These are phyloP conservation scores for Kwoniella botswanensis DNA, from an alignment of 768 basidiomycete species.

Conservation along the genomic window DNA sequence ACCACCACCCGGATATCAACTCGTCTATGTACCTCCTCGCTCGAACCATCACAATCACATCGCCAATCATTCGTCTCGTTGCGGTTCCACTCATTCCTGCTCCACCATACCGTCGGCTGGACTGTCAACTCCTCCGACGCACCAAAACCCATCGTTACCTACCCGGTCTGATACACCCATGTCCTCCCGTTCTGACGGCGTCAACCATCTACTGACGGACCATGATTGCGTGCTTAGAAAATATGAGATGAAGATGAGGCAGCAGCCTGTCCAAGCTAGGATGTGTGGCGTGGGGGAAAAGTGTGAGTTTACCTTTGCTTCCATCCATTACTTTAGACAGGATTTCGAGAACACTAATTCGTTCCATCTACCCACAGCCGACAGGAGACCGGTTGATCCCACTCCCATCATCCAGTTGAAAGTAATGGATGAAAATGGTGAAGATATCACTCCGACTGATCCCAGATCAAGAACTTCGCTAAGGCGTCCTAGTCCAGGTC, in stretches of 20 bases:
- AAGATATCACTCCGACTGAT: conserved; percentile 30
- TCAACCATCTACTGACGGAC: conserved; percentile 15
- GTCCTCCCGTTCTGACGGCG: conserved; percentile 3
- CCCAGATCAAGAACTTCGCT: conserved; percentile 20
- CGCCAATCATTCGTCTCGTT: conserved; percentile 9
- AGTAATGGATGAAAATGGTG: conserved; percentile 68
- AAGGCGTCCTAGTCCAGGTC: conserved; percentile 29
- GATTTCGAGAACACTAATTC: neutral
- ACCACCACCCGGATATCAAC: conserved; percentile 39
- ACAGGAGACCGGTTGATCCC: conserved; percentile 94
- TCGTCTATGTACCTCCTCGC: conserved; percentile 37
- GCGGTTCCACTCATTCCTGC: neutral
- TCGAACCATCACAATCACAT: neutral
- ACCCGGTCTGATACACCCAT: conserved; percentile 11
- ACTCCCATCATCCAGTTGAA: conserved; percentile 95
- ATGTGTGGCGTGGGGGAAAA: conserved; percentile 65
- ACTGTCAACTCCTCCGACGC: conserved; percentile 5
- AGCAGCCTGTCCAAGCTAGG: conserved; percentile 80
- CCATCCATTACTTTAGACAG: too few relatives aligned
- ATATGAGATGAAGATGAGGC: conserved; percentile 82
- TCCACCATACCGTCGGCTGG: conserved; percentile 4
- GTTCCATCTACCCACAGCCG: conserved; percentile 63
- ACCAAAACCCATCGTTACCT: conserved; percentile 5
- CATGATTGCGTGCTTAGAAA: conserved; percentile 64
- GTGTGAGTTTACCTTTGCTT: conserved; percentile 60